Evolutionary conservation across 164 flowering plant species (phyloP).

Genomic region (Kalanchoe fedtschenkoi): DNA sequence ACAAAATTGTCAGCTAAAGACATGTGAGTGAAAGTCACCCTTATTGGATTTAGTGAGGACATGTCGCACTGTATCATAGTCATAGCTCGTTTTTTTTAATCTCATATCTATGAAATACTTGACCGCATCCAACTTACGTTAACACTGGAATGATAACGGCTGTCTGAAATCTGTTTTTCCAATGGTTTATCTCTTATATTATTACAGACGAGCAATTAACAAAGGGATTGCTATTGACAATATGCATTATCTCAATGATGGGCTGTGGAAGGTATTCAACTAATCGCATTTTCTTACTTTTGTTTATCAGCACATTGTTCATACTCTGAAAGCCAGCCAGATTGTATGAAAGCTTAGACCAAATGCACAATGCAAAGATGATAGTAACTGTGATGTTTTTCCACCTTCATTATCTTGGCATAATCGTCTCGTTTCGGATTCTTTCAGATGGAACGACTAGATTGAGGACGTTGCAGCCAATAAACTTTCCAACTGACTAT

Average conservation of each 20-base stretch:
- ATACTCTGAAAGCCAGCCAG: too few species aligned
- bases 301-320: not conserved
- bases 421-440: not conserved
- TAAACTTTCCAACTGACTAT: not conserved
- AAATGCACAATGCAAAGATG: too few species aligned
- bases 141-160: too few species aligned
- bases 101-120: not conserved
- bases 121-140: not conserved
- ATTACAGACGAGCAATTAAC: slow-evolving; percentile 68
- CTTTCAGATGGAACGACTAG: slow-evolving; percentile 41
- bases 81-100: not conserved
- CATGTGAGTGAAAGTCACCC: slow-evolving; percentile 29
- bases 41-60: too few species aligned
- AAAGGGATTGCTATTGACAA: slow-evolving; percentile 97
- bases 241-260: slow-evolving; percentile 98
- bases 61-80: too few species aligned
- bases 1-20: slow-evolving; percentile 97
- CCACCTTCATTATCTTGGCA: not conserved
- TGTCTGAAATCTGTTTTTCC: not conserved
- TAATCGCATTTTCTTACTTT: not conserved
- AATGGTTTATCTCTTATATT: slow-evolving; percentile 1
- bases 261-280: slow-evolving; percentile 87
- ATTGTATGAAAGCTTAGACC: too few species aligned
- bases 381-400: too few species aligned
- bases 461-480: slow-evolving; percentile 14